Conservation (phyloP, 805 yeast genomes). For the Debaryomyces maramus region DNA sequence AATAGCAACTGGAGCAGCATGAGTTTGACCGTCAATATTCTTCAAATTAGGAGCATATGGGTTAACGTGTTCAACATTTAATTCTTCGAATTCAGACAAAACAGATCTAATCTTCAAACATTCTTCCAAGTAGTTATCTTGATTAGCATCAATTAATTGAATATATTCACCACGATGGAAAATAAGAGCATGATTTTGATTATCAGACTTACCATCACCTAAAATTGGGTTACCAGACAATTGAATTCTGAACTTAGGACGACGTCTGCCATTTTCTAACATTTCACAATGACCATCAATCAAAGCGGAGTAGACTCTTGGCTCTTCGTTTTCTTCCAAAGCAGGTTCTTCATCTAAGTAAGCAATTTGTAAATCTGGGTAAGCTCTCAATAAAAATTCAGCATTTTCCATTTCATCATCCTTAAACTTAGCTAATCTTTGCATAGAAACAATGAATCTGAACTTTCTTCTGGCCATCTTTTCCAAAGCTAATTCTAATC, state of each 20-base stretch:
- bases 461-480: conserved; percentile 64
- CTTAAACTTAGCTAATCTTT: conserved; percentile 52
- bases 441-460: conserved; percentile 66
- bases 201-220: conserved; percentile 85
- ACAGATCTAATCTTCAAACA: conserved; percentile 76
- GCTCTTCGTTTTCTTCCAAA: conserved; percentile 42
- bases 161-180: conserved; percentile 80
- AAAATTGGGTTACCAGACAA: conserved; percentile 79
- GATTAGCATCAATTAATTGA: conserved; percentile 81
- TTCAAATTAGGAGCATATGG: conserved; percentile 77
- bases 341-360: conserved; percentile 56
- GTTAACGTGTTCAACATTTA: conserved; percentile 60
- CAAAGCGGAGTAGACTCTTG: conserved; percentile 58
- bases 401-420: conserved; percentile 59
- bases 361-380: conserved; percentile 66
- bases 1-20: conserved; percentile 67
- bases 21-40: conserved; percentile 48
- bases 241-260: conserved; percentile 62
- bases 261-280: conserved; percentile 54
- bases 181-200: conserved; percentile 73
- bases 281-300: conserved; percentile 72
- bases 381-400: conserved; percentile 60
- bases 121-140: conserved; percentile 79
- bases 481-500: conserved; percentile 91
- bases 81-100: conserved; percentile 74